phyloP scores from a whole-genome alignment of 2,329 filamentous ascomycete genomes.

The Triangularia verruculosa region DNA sequence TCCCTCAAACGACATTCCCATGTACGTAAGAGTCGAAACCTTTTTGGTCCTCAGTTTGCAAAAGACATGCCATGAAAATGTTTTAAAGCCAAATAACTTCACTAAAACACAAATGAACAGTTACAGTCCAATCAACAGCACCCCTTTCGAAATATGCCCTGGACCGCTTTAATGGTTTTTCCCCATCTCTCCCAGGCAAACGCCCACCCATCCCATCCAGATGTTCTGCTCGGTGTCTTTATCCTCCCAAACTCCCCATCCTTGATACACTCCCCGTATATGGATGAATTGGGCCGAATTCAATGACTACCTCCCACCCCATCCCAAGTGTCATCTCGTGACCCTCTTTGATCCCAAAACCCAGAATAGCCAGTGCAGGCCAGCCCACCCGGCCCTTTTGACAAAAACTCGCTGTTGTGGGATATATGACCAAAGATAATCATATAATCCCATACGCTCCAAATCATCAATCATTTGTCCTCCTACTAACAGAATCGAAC shows the following conservation, averaged over 20 bases:
- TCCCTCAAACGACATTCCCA: too few species aligned
- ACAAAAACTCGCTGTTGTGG: not conserved
- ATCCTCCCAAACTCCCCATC: not conserved
- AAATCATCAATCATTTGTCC: constrained; percentile 8
- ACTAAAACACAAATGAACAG: not conserved
- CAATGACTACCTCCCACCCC: not conserved
- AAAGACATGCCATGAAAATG: not conserved
- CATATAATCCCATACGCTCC: constrained; percentile 23
- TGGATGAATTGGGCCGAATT: not conserved
- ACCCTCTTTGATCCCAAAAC: not conserved
- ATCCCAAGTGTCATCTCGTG: not conserved
- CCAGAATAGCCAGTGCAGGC: constrained; percentile 1
- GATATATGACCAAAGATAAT: constrained; percentile 10
- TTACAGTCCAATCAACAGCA: not conserved
- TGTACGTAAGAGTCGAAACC: too few species aligned
- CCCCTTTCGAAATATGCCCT: not conserved
- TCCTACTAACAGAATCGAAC: constrained; percentile 6
- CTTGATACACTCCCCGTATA: not conserved
- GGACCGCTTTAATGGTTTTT: not conserved
- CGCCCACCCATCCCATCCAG: not conserved
- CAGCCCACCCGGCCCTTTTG: not conserved
- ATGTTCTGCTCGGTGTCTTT: not conserved
- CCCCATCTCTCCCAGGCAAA: not conserved
- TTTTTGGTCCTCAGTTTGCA: not conserved
- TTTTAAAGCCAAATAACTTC: not conserved